Conservation (phyloP, 768 basidiomycete species). For the Collybia mongolica region DNA sequence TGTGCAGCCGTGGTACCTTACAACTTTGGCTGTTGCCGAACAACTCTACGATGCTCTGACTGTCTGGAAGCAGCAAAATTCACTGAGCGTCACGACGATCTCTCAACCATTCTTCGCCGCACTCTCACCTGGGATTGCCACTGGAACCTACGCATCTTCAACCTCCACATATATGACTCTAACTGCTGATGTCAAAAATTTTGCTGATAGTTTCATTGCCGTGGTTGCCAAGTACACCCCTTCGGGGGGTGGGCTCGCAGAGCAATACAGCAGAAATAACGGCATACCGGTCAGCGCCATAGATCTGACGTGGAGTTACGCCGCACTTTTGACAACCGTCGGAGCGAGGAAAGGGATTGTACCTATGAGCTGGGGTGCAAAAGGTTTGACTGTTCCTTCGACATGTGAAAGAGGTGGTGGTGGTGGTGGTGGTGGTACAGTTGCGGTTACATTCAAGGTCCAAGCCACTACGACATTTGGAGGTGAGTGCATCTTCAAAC, state of each 20-base stretch:
- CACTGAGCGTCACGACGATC: slow-evolving; percentile 49
- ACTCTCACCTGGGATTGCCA: slow-evolving; percentile 44
- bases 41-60: slow-evolving; percentile 72
- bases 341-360: slow-evolving; percentile 47
- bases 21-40: slow-evolving; percentile 69
- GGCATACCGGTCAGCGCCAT: slow-evolving; percentile 58
- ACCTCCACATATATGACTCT: slow-evolving; percentile 49
- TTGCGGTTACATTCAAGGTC: slow-evolving; percentile 66
- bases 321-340: slow-evolving; percentile 60
- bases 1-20: slow-evolving; percentile 72
- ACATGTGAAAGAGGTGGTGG: slow-evolving; percentile 35
- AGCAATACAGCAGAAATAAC: slow-evolving; percentile 53
- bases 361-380: slow-evolving; percentile 65
- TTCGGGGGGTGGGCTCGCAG: slow-evolving; percentile 53
- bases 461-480: slow-evolving; percentile 57
- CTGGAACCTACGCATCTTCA: slow-evolving; percentile 50
- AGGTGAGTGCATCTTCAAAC: slow-evolving; percentile 37
- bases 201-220: slow-evolving; percentile 66
- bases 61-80: slow-evolving; percentile 57
- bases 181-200: slow-evolving; percentile 44
- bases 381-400: slow-evolving; percentile 46
- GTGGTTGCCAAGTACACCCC: slow-evolving; percentile 64
- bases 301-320: slow-evolving; percentile 80
- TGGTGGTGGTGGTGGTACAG: slow-evolving; percentile 24
- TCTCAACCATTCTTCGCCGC: slow-evolving; percentile 74